These are phyloP conservation scores for Meredithiella fracta DNA, from an alignment of 2,329 filamentous ascomycete genomes.

Conservation along the genomic window DNA sequence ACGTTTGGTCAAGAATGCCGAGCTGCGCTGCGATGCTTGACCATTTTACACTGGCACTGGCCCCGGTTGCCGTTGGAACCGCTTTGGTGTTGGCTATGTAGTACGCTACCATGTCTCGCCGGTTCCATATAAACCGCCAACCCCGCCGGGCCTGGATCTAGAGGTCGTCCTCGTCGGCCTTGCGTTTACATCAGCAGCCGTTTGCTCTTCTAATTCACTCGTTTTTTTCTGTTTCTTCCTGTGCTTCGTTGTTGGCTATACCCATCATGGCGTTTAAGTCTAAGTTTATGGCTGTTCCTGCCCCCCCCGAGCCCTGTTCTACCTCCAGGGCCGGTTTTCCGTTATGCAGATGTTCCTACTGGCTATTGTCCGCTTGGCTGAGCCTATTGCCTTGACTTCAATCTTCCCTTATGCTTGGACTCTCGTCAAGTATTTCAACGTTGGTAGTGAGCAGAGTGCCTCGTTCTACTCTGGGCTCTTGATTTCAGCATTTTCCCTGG, in stretches of 20 bases:
- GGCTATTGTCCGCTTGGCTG: constrained; percentile 79
- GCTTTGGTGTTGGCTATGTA: neutral
- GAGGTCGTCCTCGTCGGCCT: neutral
- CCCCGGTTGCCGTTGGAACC: neutral
- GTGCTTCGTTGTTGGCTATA: neutral
- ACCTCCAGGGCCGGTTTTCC: constrained; percentile 39
- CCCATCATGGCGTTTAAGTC: neutral
- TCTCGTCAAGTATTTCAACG: constrained; percentile 58
- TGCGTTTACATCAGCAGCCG: neutral
- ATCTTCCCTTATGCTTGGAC: constrained; percentile 88
- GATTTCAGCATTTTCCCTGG: constrained; percentile 71
- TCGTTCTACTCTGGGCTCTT: constrained; percentile 79
- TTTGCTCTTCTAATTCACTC: neutral
- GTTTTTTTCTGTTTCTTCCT: neutral
- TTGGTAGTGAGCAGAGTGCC: constrained; percentile 57
- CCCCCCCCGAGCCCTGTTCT: neutral
- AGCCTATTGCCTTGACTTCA: constrained; percentile 82
- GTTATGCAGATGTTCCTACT: constrained; percentile 65
- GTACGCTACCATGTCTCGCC: neutral
- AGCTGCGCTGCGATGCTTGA: neutral
- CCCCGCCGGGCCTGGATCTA: neutral
- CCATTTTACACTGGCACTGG: neutral
- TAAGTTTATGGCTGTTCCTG: neutral
- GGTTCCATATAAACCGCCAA: neutral
- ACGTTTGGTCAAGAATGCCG: constrained; percentile 4